These are phyloP conservation scores for Daldinia decipiens DNA, from an alignment of 495 filamentous ascomycete genomes.

Conservation along the genomic window DNA sequence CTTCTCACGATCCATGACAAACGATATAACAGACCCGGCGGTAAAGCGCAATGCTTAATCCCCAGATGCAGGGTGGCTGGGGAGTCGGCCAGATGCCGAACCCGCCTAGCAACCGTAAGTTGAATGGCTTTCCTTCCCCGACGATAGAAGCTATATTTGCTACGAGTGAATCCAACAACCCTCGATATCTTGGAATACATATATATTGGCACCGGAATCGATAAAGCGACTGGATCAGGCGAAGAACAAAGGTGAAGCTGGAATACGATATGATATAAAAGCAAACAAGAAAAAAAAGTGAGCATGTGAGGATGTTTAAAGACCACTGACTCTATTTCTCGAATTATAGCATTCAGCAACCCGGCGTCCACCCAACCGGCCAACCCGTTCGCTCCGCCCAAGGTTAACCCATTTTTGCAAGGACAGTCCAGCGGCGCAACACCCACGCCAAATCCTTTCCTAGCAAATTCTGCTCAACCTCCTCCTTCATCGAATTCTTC, in stretches of 20 bases:
- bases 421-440: conserved; percentile 24
- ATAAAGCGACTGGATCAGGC: conserved; percentile 4
- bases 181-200: conserved; percentile 14
- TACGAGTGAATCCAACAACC: neutral
- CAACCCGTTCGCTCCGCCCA: conserved; percentile 30
- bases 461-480: neutral
- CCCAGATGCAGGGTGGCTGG: conserved; percentile 45
- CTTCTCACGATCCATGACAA: conserved; percentile 26
- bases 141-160: conserved; percentile 20
- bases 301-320: conserved; percentile 22
- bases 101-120: conserved; percentile 48
- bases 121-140: conserved; percentile 40
- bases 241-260: neutral
- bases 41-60: conserved; percentile 43
- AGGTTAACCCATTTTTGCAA: conserved; percentile 29
- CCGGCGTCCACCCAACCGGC: conserved; percentile 10
- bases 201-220: neutral
- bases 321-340: conserved; percentile 42
- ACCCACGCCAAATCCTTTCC: conserved; percentile 41
- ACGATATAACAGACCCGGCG: conserved; percentile 3
- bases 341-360: conserved; percentile 42
- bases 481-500: neutral
- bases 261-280: conserved; percentile 9
- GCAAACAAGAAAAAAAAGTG: neutral
- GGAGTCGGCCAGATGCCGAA: conserved; percentile 33